Conservation (phyloP, 2,329 filamentous ascomycete genomes). For the Pestalotiopsis sp. region DNA sequence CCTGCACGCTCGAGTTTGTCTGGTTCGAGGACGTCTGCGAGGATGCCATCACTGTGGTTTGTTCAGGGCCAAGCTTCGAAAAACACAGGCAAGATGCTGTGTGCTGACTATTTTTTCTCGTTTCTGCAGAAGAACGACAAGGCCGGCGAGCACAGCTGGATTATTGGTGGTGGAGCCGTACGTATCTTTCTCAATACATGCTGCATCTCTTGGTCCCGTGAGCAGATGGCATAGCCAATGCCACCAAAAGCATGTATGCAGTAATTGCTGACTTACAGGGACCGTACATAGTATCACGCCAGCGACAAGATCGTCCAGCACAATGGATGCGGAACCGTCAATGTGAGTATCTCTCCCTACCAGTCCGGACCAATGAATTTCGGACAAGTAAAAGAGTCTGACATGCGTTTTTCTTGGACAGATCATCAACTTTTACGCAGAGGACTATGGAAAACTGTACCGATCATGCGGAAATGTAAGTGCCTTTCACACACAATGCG, state of each 20-base stretch:
- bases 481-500: background rate
- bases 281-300: slow-evolving; percentile 33
- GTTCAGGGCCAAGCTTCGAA: background rate
- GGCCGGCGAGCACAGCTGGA: slow-evolving; percentile 32
- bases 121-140: slow-evolving; percentile 25
- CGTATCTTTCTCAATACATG: background rate
- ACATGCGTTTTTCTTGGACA: background rate
- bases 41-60: slow-evolving; percentile 39
- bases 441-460: slow-evolving; percentile 51
- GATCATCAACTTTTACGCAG: slow-evolving; percentile 41
- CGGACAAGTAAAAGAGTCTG: background rate
- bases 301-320: slow-evolving; percentile 49
- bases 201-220: background rate
- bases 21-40: slow-evolving; percentile 52
- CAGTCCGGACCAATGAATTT: background rate
- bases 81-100: background rate
- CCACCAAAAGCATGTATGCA: background rate
- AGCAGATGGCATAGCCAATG: background rate
- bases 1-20: slow-evolving; percentile 45
- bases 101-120: background rate
- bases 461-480: slow-evolving; percentile 49
- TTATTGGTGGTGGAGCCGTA: slow-evolving; percentile 46
- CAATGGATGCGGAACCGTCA: slow-evolving; percentile 46
- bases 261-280: background rate
- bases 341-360: slow-evolving; percentile 22